phyloP scores from a whole-genome alignment of 345 rosid species.

The Linum trigynum region DNA sequence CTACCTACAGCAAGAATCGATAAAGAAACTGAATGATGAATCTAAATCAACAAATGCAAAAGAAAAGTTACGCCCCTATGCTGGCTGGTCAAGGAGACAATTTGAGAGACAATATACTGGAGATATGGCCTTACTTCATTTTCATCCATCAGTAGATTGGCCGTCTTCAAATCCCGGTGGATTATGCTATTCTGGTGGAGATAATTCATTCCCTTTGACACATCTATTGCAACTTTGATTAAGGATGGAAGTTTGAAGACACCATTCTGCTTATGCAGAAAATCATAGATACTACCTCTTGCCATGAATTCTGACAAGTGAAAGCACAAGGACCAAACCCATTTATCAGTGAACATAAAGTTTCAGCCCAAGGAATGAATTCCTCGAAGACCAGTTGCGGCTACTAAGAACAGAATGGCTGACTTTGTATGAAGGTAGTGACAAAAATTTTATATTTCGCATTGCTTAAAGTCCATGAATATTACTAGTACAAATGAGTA shows the following conservation, averaged over 20 bases:
- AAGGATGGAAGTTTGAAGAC: slow-evolving; percentile 66
- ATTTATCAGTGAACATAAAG: slow-evolving; percentile 1
- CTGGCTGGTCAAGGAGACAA: background rate
- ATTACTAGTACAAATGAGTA: background rate
- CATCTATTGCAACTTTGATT: slow-evolving; percentile 76
- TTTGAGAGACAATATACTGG: background rate
- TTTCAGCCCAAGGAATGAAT: too few species aligned
- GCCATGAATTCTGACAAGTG: slow-evolving; percentile 81
- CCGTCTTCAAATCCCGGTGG: slow-evolving; percentile 93
- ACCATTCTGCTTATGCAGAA: slow-evolving; percentile 77
- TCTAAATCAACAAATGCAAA: background rate
- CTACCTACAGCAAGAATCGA: slow-evolving; percentile 45
- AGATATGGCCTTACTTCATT: slow-evolving; percentile 56
- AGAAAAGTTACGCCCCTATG: background rate
- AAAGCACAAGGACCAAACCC: slow-evolving; percentile 16
- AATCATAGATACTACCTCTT: slow-evolving; percentile 78
- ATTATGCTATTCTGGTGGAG: slow-evolving; percentile 91
- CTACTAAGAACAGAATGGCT: slow-evolving; percentile 8
- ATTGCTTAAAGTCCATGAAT: too few species aligned
- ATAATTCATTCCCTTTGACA: slow-evolving; percentile 94
- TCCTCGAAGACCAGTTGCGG: slow-evolving; percentile 5
- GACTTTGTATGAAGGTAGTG: slow-evolving; percentile 5
- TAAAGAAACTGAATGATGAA: background rate
- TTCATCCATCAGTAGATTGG: slow-evolving; percentile 98
- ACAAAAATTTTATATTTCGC: background rate